phyloP scores from a whole-genome alignment of 768 basidiomycete genomes.

The Amanita rimosa region DNA sequence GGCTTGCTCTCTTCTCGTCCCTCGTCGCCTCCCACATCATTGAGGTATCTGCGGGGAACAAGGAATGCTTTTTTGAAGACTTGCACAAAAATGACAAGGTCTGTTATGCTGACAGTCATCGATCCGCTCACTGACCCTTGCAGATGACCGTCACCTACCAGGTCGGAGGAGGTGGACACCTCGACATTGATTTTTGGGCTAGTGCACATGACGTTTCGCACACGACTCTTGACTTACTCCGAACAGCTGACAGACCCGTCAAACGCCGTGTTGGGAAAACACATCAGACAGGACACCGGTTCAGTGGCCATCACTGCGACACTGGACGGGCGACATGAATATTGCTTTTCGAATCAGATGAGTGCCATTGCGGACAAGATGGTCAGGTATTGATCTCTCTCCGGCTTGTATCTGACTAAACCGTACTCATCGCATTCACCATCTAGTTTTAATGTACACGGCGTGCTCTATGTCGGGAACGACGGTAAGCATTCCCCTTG shows the following conservation, averaged over 20 bases:
- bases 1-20: constrained; percentile 29
- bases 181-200: constrained; percentile 98
- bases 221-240: constrained; percentile 7
- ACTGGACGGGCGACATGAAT: constrained; percentile 80
- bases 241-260: constrained; percentile 73
- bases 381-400: constrained; percentile 85
- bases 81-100: constrained; percentile 87
- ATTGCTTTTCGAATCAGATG: constrained; percentile 99
- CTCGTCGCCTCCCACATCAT: constrained; percentile 56
- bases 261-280: constrained; percentile 56
- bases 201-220: not conserved
- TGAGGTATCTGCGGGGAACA: constrained; percentile 65
- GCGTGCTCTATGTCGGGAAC: constrained; percentile 87
- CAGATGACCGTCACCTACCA: constrained; percentile 99
- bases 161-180: constrained; percentile 92
- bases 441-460: constrained; percentile 92
- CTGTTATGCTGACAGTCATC: constrained; percentile 1
- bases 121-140: constrained; percentile 3
- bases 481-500: constrained; percentile 46
- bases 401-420: constrained; percentile 12
- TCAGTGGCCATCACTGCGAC: constrained; percentile 80
- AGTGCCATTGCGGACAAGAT: constrained; percentile 92
- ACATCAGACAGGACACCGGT: constrained; percentile 82
- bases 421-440: constrained; percentile 1
- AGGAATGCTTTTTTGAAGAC: constrained; percentile 96